Conservation (phyloP, 2,329 filamentous ascomycete species). For the Cadophora malorum region DNA sequence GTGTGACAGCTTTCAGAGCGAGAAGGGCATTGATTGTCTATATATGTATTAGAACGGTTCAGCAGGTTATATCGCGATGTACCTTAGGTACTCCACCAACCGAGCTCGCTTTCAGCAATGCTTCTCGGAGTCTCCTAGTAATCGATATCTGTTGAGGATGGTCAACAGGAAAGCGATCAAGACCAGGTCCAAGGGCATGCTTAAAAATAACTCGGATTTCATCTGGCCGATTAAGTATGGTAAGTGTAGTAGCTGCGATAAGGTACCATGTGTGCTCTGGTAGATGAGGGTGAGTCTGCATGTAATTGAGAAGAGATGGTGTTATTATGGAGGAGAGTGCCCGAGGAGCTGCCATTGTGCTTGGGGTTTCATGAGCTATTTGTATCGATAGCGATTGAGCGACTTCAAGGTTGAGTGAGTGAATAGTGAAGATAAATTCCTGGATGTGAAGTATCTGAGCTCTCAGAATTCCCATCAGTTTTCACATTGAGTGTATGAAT, state of each 20-base stretch:
- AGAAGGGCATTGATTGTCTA: constrained; percentile 53
- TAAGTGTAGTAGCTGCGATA: constrained; percentile 53
- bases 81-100: constrained; percentile 59
- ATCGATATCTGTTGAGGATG: constrained; percentile 48
- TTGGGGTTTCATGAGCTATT: background rate
- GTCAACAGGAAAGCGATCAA: background rate
- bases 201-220: constrained; percentile 54
- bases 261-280: constrained; percentile 57
- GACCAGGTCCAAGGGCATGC: constrained; percentile 47
- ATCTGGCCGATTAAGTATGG: constrained; percentile 56
- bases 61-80: background rate
- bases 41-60: background rate
- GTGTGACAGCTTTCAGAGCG: constrained; percentile 53
- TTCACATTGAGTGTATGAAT: constrained; percentile 1
- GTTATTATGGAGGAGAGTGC: constrained; percentile 46
- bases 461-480: too few species aligned
- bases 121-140: constrained; percentile 55
- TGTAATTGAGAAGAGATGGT: constrained; percentile 50
- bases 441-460: too few species aligned
- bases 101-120: constrained; percentile 55
- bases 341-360: background rate
- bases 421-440: too few species aligned
- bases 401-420: background rate
- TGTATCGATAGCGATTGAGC: background rate
- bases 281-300: constrained; percentile 51